Conservation (phyloP, 1,284 basidiomycete species). For the Boletellus sp. region DNA sequence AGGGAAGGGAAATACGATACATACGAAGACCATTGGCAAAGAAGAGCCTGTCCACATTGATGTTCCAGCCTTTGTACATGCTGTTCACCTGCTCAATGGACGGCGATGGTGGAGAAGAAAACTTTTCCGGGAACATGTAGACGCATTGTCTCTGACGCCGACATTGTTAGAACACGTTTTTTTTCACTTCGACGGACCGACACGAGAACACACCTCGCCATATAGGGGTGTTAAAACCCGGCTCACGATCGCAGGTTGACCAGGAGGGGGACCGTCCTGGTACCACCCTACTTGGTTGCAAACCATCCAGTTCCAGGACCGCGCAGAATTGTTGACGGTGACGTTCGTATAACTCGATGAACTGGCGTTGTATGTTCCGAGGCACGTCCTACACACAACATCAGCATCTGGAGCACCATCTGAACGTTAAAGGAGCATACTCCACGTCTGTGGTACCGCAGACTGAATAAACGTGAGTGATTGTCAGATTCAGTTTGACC, state of each 20-base stretch:
- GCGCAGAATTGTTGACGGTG: constrained; percentile 37
- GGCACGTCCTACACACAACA: constrained; percentile 34
- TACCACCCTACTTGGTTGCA: constrained; percentile 69
- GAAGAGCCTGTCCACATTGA: constrained; percentile 55
- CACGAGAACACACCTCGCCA: no score
- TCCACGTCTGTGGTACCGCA: constrained; percentile 37
- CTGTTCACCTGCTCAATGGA: constrained; percentile 44
- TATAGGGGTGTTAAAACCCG: constrained; percentile 51
- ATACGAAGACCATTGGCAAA: constrained; percentile 65
- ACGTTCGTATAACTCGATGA: constrained; percentile 38
- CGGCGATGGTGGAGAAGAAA: constrained; percentile 40
- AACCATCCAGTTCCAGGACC: constrained; percentile 49
- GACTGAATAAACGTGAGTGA: constrained; percentile 24
- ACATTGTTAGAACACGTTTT: neutral
- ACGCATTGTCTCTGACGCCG: constrained; percentile 56
- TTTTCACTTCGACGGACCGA: no score
- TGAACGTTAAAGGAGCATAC: constrained; percentile 28
- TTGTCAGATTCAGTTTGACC: no score
- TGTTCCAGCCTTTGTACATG: constrained; percentile 60
- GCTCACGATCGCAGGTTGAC: constrained; percentile 52
- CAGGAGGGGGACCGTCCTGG: constrained; percentile 55
- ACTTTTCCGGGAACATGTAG: constrained; percentile 55
- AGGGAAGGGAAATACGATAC: constrained; percentile 23
- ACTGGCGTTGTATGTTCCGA: constrained; percentile 43
- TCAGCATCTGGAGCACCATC: neutral